Base-by-base conservation (phyloP, 495 filamentous ascomycete genomes). In the Penicillium arizonense region DNA sequence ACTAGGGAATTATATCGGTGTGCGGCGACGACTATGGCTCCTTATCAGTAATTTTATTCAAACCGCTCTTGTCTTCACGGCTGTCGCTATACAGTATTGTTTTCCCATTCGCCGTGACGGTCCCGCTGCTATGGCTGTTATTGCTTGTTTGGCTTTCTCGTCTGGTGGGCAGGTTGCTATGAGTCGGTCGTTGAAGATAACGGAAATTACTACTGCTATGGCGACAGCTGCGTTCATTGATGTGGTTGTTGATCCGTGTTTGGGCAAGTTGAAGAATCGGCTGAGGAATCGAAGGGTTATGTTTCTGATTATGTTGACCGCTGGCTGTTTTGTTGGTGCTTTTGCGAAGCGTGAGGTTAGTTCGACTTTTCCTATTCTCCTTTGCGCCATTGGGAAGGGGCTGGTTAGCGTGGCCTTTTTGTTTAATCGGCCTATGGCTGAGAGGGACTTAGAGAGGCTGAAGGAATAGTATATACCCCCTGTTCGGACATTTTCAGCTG, bases 131-230 rank as follows among this genome's bases (percentile, higher is more conserved):
- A 54, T 80, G 37, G 56, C 62, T 0, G 75, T 77, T 0, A 67
- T 86, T 43, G 74, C 65, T 0, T 62, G 83, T 28, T 63, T 87
- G 16, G 82, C 82, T 3, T 76, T 78, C 33, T 76, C 82, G 3
- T 77, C 81, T 0, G 83, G 83, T 1, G 75, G 69, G 6, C 83
- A 85, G 60, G 83, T 87, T 0, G 82, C 82, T 13, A 74, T 82
- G 71, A 71, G 70, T 4, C 69, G 83, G 6, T 64, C 72, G 8
- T 59, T 87, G 51, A 66, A 74, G 40, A 77, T 84, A 64, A 79
- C 80, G 5, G 82, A 87, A 59, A 87, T 86, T 28, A 82, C 72
- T 21, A 86, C 83, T n/a, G 83, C 83, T 3, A 86, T 85, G 82
- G 83, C 83, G 1, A 87, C 83, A 23, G 82, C 83, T 7, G 82